These are phyloP conservation scores for Trichoderma brevicompactum DNA, from an alignment of 2,329 filamentous ascomycete species.

Conservation along the genomic window DNA sequence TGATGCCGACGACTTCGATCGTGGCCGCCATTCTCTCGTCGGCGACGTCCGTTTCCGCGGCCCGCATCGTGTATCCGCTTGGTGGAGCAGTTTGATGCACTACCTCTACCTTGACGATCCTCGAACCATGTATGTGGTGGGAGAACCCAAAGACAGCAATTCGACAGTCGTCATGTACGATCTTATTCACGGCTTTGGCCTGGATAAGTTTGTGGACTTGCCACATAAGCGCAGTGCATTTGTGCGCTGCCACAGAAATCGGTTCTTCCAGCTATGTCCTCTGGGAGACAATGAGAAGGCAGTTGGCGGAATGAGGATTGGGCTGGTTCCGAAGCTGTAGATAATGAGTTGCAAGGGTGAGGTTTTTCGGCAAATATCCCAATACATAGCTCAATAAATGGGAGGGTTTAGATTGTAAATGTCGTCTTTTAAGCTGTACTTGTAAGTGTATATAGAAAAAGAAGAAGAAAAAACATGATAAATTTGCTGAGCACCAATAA, in stretches of 20 bases:
- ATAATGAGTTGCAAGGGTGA: neutral
- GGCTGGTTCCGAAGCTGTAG: slow-evolving; percentile 59
- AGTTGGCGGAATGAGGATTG: slow-evolving; percentile 58
- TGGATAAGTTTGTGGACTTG: slow-evolving; percentile 74
- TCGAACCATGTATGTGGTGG: slow-evolving; percentile 61
- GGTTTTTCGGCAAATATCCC: too few species aligned
- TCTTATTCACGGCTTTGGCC: slow-evolving; percentile 71
- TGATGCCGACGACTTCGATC: slow-evolving; percentile 59
- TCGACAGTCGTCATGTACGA: slow-evolving; percentile 74
- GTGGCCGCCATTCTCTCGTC: slow-evolving; percentile 62
- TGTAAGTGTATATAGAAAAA: neutral
- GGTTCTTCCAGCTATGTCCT: slow-evolving; percentile 71
- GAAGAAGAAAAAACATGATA: neutral
- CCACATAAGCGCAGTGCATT: slow-evolving; percentile 73
- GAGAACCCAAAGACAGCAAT: slow-evolving; percentile 75
- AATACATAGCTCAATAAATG: too few species aligned
- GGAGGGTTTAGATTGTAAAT: too few species aligned
- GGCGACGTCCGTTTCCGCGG: slow-evolving; percentile 64
- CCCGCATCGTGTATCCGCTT: slow-evolving; percentile 63
- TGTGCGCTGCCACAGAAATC: slow-evolving; percentile 65
- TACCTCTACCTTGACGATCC: slow-evolving; percentile 66
- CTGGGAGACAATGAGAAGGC: slow-evolving; percentile 61
- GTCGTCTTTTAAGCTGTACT: too few species aligned
- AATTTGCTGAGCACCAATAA: neutral
- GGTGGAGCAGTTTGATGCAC: slow-evolving; percentile 66